Base-by-base conservation (phyloP, 2,329 filamentous ascomycete genomes). In the Fusarium sp. region DNA sequence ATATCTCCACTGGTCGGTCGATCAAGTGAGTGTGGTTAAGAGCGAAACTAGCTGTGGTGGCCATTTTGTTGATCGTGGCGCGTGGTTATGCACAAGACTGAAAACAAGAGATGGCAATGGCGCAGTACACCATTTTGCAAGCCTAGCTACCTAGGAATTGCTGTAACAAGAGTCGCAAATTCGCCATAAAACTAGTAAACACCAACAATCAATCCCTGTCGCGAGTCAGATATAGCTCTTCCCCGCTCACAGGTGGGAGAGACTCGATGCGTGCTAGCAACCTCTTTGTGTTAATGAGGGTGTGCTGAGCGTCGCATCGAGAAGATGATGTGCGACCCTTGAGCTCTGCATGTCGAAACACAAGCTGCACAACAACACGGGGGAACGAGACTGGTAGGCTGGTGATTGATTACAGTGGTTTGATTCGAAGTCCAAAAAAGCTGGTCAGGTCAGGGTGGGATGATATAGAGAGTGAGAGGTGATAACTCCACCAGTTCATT, bases 401-500 rank as follows among this genome's bases (percentile, higher is more conserved):
- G 29, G 11, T 31, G 14, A 4, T 31, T 13, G 27, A 5, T 8
- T 15, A 4, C 25, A 23, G 35, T 39, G n/a, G 45, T 41, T 46
- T 31, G 20, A 31, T 37, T 14, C 21, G 29, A 40, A 43, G 39
- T 39, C 27, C 17, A 20, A 46, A 23, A 21, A 18, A 48, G 54
- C 35, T 14, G 25, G 23, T 48, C 39, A 18, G 31, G 23, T 48
- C 33, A 58, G 51, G 49, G 63, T 67, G 65, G 64, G 54, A 66
- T 61, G 54, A 56, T 61, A 36, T 43, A 39, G 35, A 47, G 42
- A 47, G 17, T 47, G 43, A 49, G 52, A 52, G 37, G 58, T 29
- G 43, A 60, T 48, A 62, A 52, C 65, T 58, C 50, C 50, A 62
- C 65, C 61, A 53, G 65, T 68, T 68, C 60, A 55, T 64, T 36